Base-by-base conservation (phyloP, 1,284 basidiomycete species). In the Rhodofomes roseus region DNA sequence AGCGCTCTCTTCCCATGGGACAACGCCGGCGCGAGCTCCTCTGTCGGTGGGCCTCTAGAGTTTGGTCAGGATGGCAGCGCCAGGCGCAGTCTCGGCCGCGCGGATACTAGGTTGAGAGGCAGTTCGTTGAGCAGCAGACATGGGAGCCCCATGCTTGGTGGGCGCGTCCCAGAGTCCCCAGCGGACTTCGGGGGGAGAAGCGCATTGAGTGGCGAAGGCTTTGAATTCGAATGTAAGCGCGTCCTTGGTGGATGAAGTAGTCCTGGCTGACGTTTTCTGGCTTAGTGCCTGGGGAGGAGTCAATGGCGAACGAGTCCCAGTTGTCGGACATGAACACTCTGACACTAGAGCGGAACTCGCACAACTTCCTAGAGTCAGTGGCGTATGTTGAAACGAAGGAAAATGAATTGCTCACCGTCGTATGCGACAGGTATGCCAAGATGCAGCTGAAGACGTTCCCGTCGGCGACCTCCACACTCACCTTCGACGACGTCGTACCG, bases 1-100 rank as follows among this genome's bases (percentile, higher is more conserved):
- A 89, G 83, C 65, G 83, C 85, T 7, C 71, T 92, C 48, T 91
- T 91, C 70, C 91, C 90, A 4, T 93, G 90, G 90, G 90, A 92
- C 66, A 81, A 92, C 70, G 89, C 88, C 16, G 88, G 85, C 0
- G 76, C 77, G 5, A 87, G 81, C 61, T 88, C 87, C 12, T 89
- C 88, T 3, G 76, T 69, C 37, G 68, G 68, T 39, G 76, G 69
- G 3, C 75, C 69, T 4, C 75, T 80, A 60, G 77, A 73, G 5
- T 70, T 74, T 36, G 76, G 60, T n/a, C 65, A 63, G 40, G 73
- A 74, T 39, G 81, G 78, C 63, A 81, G 83, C 60, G 74, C 54
- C 7, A 61, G 73, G 51, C 66, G 80, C 46, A 81, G 77, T 63
- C 66, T 85, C 39, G 81, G 83, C 37, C 77, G 74, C 16, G 81